Percentiles rank a stretch among this genome's conserved stretches.
phyloP scores from a whole-genome alignment of 257 asterid species.

The Forsythia viridissima region DNA sequence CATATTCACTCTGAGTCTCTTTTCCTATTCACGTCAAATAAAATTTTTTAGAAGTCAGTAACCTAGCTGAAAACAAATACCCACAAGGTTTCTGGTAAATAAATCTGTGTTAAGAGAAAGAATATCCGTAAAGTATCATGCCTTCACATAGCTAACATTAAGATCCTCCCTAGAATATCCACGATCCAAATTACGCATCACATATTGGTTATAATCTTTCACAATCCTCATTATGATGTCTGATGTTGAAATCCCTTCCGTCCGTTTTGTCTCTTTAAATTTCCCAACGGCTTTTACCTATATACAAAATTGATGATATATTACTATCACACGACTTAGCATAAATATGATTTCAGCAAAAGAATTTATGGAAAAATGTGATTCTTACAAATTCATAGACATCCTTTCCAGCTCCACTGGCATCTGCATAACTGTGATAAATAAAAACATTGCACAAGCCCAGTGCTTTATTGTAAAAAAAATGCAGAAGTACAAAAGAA shows the following conservation, averaged over 20 bases:
- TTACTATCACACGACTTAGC: neutral
- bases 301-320: neutral
- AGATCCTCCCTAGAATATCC: constrained; percentile 64
- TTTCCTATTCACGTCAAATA: constrained; percentile 50
- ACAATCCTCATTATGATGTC: constrained; percentile 66
- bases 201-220: constrained; percentile 64
- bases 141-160: constrained; percentile 56
- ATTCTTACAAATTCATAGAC: constrained; percentile 53
- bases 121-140: constrained; percentile 17
- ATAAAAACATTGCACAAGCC: neutral
- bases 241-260: constrained; percentile 38
- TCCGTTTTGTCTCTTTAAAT: constrained; percentile 20
- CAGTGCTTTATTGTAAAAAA: neutral
- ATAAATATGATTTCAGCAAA: neutral
- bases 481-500: neutral
- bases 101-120: neutral
- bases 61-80: constrained; percentile 9
- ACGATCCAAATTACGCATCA: constrained; percentile 71
- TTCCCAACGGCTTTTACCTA: constrained; percentile 37
- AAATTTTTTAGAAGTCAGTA: constrained; percentile 12
- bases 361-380: neutral
- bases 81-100: neutral
- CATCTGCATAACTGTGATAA: constrained; percentile 40
- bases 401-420: constrained; percentile 50
- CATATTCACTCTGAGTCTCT: constrained; percentile 70